Conservation (phyloP, 2,329 filamentous ascomycete genomes). For the Fusarium sp. region DNA sequence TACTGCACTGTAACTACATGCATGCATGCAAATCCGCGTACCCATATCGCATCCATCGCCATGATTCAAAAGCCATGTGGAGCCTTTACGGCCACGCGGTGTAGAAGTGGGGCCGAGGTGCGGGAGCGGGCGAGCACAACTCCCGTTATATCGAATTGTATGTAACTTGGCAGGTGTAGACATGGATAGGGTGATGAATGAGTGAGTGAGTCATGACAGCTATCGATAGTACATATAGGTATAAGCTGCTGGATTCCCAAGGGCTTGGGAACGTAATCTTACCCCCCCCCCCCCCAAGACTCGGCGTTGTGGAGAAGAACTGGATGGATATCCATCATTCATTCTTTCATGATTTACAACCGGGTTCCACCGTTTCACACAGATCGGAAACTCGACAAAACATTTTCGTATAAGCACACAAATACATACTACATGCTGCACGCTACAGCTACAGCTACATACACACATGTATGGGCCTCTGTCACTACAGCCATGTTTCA, state of each 20-base stretch:
- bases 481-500: neutral
- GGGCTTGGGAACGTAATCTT: neutral
- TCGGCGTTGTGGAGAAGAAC: neutral
- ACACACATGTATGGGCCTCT: neutral
- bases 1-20: no score
- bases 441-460: no score
- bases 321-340: neutral
- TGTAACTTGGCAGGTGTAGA: no score
- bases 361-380: conserved; percentile 12
- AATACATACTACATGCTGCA: neutral
- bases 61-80: neutral
- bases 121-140: conserved; percentile 28
- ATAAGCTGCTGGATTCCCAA: no score
- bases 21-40: no score
- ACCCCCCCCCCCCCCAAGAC: no score
- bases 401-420: conserved; percentile 20
- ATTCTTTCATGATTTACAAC: conserved; percentile 18
- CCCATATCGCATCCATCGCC: neutral
- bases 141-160: conserved; percentile 3
- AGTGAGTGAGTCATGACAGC: neutral
- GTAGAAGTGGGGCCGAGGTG: conserved; percentile 33
- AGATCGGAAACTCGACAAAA: conserved; percentile 16
- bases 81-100: conserved; percentile 28
- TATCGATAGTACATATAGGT: no score
- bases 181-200: no score